Percentiles rank a stretch among this genome's conserved stretches.
These are phyloP conservation scores for Suillus alpinus DNA, from an alignment of 768 basidiomycete species.

Conservation along the genomic window DNA sequence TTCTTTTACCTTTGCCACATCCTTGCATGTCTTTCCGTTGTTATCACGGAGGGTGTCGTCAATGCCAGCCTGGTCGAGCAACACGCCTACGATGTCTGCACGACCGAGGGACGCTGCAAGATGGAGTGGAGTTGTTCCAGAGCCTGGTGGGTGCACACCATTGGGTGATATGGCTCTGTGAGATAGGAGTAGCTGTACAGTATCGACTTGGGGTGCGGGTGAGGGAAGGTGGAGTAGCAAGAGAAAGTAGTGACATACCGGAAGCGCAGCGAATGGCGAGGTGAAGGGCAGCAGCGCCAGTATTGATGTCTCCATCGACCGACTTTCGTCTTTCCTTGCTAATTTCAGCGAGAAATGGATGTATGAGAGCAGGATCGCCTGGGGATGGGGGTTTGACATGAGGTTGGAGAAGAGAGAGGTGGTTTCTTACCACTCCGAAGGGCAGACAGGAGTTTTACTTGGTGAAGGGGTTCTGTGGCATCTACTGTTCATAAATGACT, in stretches of 20 bases:
- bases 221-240: background rate
- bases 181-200: constrained; percentile 62
- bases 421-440: constrained; percentile 53
- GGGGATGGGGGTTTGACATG: background rate
- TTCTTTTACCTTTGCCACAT: constrained; percentile 72
- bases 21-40: constrained; percentile 64
- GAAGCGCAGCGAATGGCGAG: constrained; percentile 81
- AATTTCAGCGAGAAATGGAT: constrained; percentile 78
- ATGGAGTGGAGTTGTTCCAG: constrained; percentile 71
- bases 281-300: constrained; percentile 74
- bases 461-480: constrained; percentile 48
- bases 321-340: constrained; percentile 58
- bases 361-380: constrained; percentile 81
- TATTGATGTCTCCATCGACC: constrained; percentile 49
- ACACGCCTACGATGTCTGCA: constrained; percentile 65
- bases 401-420: background rate
- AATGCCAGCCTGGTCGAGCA: constrained; percentile 76
- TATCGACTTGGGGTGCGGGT: constrained; percentile 47
- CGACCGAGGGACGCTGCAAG: constrained; percentile 72
- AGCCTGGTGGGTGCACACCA: constrained; percentile 67
- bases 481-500: constrained; percentile 17
- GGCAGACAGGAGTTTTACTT: constrained; percentile 63
- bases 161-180: constrained; percentile 81
- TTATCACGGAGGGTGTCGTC: constrained; percentile 75
- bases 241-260: constrained; percentile 39